Conservation (phyloP, 2,329 filamentous ascomycete genomes). For the Arthroderma sp. region DNA sequence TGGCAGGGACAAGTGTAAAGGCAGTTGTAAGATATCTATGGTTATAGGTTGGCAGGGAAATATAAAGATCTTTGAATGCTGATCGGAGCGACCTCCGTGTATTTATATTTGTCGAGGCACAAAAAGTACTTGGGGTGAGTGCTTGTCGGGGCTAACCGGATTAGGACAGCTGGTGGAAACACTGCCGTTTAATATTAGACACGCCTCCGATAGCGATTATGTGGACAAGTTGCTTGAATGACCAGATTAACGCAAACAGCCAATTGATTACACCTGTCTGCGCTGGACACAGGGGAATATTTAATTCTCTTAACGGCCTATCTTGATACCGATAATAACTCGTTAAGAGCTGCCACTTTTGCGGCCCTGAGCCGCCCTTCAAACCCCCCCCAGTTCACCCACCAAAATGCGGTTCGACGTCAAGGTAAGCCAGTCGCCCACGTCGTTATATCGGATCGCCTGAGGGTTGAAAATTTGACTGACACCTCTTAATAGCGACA, state of each 20-base stretch:
- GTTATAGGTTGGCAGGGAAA: too few species aligned
- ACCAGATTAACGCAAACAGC: neutral
- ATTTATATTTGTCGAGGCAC: neutral
- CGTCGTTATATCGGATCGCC: neutral
- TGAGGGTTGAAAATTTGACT: constrained; percentile 28
- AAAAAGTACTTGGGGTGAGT: neutral
- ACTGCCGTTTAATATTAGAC: constrained; percentile 14
- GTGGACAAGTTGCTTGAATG: constrained; percentile 15
- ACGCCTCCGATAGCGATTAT: constrained; percentile 9
- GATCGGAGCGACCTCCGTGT: too few species aligned
- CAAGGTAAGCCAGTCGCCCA: constrained; percentile 37
- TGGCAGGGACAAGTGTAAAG: too few species aligned
- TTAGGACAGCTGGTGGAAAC: constrained; percentile 24
- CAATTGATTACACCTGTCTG: constrained; percentile 1
- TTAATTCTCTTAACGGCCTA: neutral
- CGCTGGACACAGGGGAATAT: neutral
- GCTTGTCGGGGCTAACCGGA: constrained; percentile 18
- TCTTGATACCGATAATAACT: neutral
- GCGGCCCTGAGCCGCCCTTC: constrained; percentile 3
- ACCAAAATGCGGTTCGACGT: constrained; percentile 48
- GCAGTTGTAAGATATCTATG: too few species aligned
- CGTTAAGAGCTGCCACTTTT: constrained; percentile 5
- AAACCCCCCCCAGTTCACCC: constrained; percentile 1
- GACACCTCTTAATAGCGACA: constrained; percentile 48
- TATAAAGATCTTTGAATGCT: too few species aligned